These are phyloP conservation scores for Thymus mandschuricus DNA, from an alignment of 257 asterid species.

Conservation along the genomic window DNA sequence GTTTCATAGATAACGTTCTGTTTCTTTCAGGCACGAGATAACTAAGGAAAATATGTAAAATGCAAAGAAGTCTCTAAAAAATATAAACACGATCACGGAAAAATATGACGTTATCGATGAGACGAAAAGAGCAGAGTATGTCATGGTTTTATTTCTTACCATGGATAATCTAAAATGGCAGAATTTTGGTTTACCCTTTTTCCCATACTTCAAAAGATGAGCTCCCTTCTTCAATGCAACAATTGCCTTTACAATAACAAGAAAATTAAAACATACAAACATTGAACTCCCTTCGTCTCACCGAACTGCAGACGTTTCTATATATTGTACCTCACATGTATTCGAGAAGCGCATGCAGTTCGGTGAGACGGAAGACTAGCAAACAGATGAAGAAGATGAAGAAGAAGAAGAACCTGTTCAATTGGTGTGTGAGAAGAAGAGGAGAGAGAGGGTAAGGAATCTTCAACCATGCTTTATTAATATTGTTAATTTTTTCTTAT, in stretches of 20 bases:
- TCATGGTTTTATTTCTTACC: constrained; percentile 6
- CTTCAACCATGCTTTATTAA: constrained; percentile 11
- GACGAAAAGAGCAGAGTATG: no score
- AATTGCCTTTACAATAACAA: constrained; percentile 24
- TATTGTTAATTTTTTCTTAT: background rate
- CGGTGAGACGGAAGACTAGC: background rate
- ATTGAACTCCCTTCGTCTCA: no score
- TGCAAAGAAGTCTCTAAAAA: no score
- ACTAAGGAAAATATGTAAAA: no score
- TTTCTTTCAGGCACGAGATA: no score
- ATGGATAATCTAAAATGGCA: constrained; percentile 33
- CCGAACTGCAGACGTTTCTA: no score
- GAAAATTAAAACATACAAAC: background rate
- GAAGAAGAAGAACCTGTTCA: constrained; percentile 22
- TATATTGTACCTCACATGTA: no score
- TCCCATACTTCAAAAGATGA: constrained; percentile 31
- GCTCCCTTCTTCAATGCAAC: constrained; percentile 36
- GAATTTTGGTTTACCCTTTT: constrained; percentile 24
- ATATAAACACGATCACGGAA: no score
- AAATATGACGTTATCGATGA: no score
- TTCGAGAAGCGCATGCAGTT: no score
- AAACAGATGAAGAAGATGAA: no score
- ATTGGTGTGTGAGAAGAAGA: constrained; percentile 26
- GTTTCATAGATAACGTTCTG: no score
- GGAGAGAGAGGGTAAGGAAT: constrained; percentile 20